These are phyloP conservation scores for Kuraishia cidri DNA, from an alignment of 805 yeast species.

Conservation along the genomic window DNA sequence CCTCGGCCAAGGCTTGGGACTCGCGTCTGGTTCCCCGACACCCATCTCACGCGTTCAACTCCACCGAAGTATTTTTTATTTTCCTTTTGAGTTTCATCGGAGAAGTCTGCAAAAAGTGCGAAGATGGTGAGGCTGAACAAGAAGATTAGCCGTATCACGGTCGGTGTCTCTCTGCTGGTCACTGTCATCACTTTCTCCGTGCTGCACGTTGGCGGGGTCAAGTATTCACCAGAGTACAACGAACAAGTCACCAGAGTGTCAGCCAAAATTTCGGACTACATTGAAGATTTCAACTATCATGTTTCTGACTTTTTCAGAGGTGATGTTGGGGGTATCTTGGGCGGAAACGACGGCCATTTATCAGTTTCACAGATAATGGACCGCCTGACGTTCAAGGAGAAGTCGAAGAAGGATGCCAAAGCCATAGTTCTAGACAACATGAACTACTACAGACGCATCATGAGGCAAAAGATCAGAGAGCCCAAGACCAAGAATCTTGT, in stretches of 20 bases:
- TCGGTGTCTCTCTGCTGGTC: slow-evolving; percentile 5
- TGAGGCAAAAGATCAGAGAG: slow-evolving; percentile 29
- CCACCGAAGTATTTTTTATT: too few relatives aligned
- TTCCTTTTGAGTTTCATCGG: too few relatives aligned
- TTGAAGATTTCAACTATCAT: background rate
- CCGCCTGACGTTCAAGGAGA: slow-evolving; percentile 8
- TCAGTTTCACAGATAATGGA: slow-evolving; percentile 1
- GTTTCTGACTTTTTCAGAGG: background rate
- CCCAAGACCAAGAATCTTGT: slow-evolving; percentile 33
- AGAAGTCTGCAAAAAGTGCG: too few relatives aligned
- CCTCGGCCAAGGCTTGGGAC: too few relatives aligned
- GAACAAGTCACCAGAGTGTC: background rate
- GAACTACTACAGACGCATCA: slow-evolving; percentile 24
- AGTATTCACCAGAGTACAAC: background rate
- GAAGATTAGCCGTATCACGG: slow-evolving; percentile 1
- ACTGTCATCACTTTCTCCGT: slow-evolving; percentile 3
- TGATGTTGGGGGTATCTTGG: too few relatives aligned
- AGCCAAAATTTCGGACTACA: background rate
- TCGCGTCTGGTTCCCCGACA: too few relatives aligned
- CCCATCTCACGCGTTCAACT: too few relatives aligned
- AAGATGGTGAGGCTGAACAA: background rate
- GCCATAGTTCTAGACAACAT: slow-evolving; percentile 27
- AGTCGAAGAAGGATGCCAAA: slow-evolving; percentile 10
- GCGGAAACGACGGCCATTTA: too few relatives aligned
- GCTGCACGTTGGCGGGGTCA: slow-evolving; percentile 1